Conservation (phyloP, 495 filamentous ascomycete species). For the Sphaerosporella brunnea region DNA sequence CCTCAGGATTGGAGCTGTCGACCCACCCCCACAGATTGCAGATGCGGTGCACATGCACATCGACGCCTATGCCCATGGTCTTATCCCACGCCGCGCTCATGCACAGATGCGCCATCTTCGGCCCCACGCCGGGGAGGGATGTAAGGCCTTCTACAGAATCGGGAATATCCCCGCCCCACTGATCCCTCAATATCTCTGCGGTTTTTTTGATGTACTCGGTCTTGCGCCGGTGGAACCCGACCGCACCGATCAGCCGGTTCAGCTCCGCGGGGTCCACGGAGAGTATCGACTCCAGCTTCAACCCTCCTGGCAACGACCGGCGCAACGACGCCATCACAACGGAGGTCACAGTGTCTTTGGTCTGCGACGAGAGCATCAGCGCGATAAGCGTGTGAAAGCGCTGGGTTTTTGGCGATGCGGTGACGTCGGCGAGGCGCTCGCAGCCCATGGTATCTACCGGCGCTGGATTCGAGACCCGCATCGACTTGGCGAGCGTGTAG, state of each 20-base stretch:
- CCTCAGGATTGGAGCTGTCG: slow-evolving; percentile 56
- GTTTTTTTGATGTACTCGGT: slow-evolving; percentile 62
- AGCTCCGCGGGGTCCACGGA: slow-evolving; percentile 48
- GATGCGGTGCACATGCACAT: slow-evolving; percentile 66
- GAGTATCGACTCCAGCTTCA: slow-evolving; percentile 67
- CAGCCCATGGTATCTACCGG: slow-evolving; percentile 98
- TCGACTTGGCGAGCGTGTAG: slow-evolving; percentile 57
- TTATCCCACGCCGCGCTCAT: slow-evolving; percentile 48
- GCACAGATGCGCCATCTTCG: slow-evolving; percentile 94
- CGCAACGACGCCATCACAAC: slow-evolving; percentile 66
- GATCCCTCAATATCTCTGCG: slow-evolving; percentile 53
- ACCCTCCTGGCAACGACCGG: slow-evolving; percentile 46
- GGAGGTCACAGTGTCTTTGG: slow-evolving; percentile 86
- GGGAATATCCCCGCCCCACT: slow-evolving; percentile 62
- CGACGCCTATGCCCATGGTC: slow-evolving; percentile 46
- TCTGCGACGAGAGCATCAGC: slow-evolving; percentile 92
- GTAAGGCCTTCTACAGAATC: slow-evolving; percentile 59
- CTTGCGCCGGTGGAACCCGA: slow-evolving; percentile 95
- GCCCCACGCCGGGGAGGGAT: slow-evolving; percentile 76
- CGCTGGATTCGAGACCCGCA: slow-evolving; percentile 60
- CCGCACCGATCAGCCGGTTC: slow-evolving; percentile 71
- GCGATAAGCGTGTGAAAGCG: slow-evolving; percentile 84
- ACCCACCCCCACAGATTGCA: slow-evolving; percentile 91
- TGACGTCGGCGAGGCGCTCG: slow-evolving; percentile 48
- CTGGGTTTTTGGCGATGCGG: slow-evolving; percentile 36